Evolutionary conservation across 2,329 filamentous ascomycete species (phyloP), one percentile per base, ranked within the genome.

Genomic region (Purpureocillium takamizusanense): DNA sequence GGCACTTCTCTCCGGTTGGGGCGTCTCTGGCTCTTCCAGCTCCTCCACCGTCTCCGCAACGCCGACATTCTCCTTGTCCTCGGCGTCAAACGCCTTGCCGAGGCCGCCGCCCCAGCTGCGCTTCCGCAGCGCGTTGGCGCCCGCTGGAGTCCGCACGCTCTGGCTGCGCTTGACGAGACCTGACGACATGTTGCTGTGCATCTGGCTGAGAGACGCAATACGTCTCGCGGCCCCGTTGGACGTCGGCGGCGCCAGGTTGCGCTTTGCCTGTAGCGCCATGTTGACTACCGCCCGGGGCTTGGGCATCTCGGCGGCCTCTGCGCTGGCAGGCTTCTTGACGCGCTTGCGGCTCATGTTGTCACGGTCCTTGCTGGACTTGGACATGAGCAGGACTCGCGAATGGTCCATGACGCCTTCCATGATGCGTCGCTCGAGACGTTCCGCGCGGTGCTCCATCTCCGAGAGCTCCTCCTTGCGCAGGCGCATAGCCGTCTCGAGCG

Each of bases 371-470:
- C 59, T 65, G 4, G 74, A 65, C 64, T 86, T 82, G 48, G 78
- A 70, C 67, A 92, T 84, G 41, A 97, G 75, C n/a, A 95, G 72
- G 18, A 90, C 81, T 7, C 90, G 83, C 15, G 90, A 95, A 57
- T 97, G 90, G 51, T 97, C 89, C 65, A 98, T 94, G 45, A 97
- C 86, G 18, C 90, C 89, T 48, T 97, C 90, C 25, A 98, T 67
- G 49, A 98, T 95, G 18, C 92, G 81, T 37, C 89, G 84, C 64
- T 98, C 92, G 17, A 98, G 71, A 4, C 79, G 77, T 57, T 95
- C 88, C 3, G 90, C 92, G 45, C 90, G 84, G 10, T 75, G 69
- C 57, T 97, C 90, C 85, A 98, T 95, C 18, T 84, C 74, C 33
- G 86, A 79, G 42, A 98, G 77, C 63, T 97, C 92, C 49, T 97